These are phyloP conservation scores for Ceratocystis colombiana DNA, from an alignment of 2,329 filamentous ascomycete species.

Conservation along the genomic window DNA sequence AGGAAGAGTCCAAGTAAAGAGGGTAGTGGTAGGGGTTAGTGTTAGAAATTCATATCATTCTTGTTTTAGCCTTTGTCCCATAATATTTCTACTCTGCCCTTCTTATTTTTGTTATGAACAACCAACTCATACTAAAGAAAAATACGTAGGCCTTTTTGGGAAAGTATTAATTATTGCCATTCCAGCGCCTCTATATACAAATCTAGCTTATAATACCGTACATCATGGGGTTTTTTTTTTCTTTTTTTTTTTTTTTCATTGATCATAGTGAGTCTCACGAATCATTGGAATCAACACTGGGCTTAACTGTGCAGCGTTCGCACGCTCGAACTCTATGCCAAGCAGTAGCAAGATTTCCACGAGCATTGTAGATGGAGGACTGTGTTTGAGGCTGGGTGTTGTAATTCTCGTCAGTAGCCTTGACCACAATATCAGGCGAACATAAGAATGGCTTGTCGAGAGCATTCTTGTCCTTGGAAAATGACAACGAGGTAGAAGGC, in stretches of 20 bases:
- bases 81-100: background rate
- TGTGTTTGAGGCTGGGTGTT: slow-evolving; percentile 56
- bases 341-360: slow-evolving; percentile 56
- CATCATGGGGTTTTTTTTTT: background rate
- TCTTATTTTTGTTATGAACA: background rate
- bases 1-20: slow-evolving; percentile 11
- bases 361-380: slow-evolving; percentile 50
- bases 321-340: slow-evolving; percentile 49
- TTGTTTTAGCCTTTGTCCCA: background rate
- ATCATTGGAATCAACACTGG: background rate
- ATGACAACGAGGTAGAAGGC: slow-evolving; percentile 16
- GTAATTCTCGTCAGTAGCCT: slow-evolving; percentile 56
- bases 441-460: slow-evolving; percentile 32
- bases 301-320: slow-evolving; percentile 28
- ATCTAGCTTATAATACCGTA: background rate
- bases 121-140: background rate
- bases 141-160: background rate
- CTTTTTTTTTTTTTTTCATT: background rate
- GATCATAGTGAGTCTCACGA: background rate
- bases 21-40: background rate
- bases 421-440: slow-evolving; percentile 47
- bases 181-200: slow-evolving; percentile 8
- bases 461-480: slow-evolving; percentile 9
- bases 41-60: background rate
- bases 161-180: slow-evolving; percentile 6